Conservation (phyloP, 169 alveolate genomes). For the Cryptosporidium meleagridis region DNA sequence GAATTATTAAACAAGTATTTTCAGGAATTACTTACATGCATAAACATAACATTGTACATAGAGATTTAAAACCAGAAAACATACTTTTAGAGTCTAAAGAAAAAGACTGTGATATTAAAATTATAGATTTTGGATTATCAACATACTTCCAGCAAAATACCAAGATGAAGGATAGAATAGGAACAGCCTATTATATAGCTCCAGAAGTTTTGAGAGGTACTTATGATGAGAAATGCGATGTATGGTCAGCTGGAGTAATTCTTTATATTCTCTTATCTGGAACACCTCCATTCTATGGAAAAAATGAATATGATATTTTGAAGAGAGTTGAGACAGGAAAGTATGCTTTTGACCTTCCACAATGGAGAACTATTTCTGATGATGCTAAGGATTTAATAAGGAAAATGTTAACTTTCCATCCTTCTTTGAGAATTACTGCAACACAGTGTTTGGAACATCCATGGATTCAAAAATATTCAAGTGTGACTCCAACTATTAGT, state of each 20-base stretch:
- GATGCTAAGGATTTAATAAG: conserved; percentile 88
- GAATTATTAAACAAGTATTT: conserved; percentile 90
- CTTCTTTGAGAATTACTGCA: conserved; percentile 89
- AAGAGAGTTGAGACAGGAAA: conserved; percentile 89
- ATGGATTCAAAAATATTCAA: conserved; percentile 87
- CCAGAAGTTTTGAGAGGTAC: conserved; percentile 91
- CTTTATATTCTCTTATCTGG: conserved; percentile 89
- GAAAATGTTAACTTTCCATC: conserved; percentile 87
- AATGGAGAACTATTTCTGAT: conserved; percentile 88
- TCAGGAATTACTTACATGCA: conserved; percentile 94
- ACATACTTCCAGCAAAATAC: conserved; percentile 88
- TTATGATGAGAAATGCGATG: conserved; percentile 91
- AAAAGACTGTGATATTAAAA: conserved; percentile 88
- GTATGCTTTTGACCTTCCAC: conserved; percentile 77
- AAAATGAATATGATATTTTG: conserved; percentile 87
- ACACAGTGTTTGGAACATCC: conserved; percentile 88
- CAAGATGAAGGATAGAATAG: conserved; percentile 92
- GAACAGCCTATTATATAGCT: conserved; percentile 94
- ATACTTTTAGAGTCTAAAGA: conserved; percentile 88
- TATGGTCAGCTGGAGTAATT: conserved; percentile 92
- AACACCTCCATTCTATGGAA: conserved; percentile 91
- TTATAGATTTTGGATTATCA: conserved; percentile 95
- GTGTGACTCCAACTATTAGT: conserved; percentile 34
- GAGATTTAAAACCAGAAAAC: conserved; percentile 92
- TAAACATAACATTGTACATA: conserved; percentile 88